Conservation (phyloP, 2,329 filamentous ascomycete genomes). For the Fusarium heterosporum region DNA sequence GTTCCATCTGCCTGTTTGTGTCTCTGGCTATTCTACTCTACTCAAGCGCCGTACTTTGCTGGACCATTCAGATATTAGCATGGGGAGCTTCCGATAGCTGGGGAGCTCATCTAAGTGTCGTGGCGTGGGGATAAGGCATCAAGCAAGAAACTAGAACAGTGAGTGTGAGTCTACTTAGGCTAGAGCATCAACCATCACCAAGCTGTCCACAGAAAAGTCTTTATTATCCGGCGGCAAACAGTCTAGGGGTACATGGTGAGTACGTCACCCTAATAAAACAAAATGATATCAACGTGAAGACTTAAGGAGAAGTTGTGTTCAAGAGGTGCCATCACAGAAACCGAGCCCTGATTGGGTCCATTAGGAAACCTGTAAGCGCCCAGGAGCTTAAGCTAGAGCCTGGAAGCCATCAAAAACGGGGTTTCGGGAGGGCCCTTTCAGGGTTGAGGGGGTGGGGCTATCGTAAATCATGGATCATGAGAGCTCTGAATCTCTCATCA, state of each 20-base stretch:
- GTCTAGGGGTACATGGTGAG: slow-evolving; percentile 11
- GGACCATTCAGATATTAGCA: slow-evolving; percentile 4
- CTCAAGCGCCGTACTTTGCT: slow-evolving; percentile 31
- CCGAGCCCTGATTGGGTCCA: slow-evolving; percentile 40
- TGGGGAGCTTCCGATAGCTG: slow-evolving; percentile 8
- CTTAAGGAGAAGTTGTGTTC: slow-evolving; percentile 4
- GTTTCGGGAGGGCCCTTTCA: too few species aligned
- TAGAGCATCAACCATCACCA: neutral
- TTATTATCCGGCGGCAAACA: slow-evolving; percentile 17
- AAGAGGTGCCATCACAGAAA: slow-evolving; percentile 15
- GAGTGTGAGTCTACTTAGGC: neutral
- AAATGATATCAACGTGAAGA: slow-evolving; percentile 22
- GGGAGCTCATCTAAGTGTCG: slow-evolving; percentile 21
- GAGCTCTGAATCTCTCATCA: slow-evolving; percentile 32
- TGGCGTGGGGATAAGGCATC: neutral
- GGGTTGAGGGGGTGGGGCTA: slow-evolving; percentile 18
- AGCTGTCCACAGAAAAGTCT: neutral
- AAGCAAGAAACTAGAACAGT: neutral
- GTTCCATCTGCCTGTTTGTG: slow-evolving; percentile 3
- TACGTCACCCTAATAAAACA: slow-evolving; percentile 16
- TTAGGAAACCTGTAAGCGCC: slow-evolving; percentile 44
- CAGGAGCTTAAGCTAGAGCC: slow-evolving; percentile 38
- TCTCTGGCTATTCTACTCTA: neutral
- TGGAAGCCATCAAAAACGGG: slow-evolving; percentile 27
- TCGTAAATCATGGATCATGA: slow-evolving; percentile 36